Base-by-base conservation (phyloP, 2,329 filamentous ascomycete species). In the Orbilia javanica region DNA sequence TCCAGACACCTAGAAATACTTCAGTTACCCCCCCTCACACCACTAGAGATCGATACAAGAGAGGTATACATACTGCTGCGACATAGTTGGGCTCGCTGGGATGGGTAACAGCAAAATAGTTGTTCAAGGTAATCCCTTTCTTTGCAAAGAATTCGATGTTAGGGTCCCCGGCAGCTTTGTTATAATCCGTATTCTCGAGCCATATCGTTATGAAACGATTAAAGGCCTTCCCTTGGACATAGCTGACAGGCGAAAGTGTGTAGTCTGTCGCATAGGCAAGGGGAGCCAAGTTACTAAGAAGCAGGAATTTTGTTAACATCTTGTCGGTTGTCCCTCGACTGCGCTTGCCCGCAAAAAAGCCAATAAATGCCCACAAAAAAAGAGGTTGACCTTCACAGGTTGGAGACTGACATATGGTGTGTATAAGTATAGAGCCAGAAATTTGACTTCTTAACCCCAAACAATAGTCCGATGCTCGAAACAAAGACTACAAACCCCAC, bases 41-140 rank as follows among this genome's bases (percentile, higher is more conserved):
- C 15, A 50, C 3, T 25, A 50, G 13, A 25, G 20, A 20, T 18
- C 22, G n/a, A 7, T 4, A 25, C 1, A 31, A 53, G n/a, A 13
- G 4, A 25, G n/a, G 31, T 57, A 25, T 42, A 39, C 62, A 52
- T 76, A 91, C 87, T 0, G 88, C 83, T 1, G 91, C 89, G 73
- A 90, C 87, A 83, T 94, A 94, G 85, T 94, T 94, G 20, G 92
- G 92, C 86, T 93, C 88, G 0, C 89, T 91, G 0, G 92, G 91
- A 81, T 94, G 91, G 0, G 91, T 93, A 44, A 92, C 85, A 20
- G 87, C 91, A 76, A 86, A 88, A 84, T 88, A 87, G 81, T 88
- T 88, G 57, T 85, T 86, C 31, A 93, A 85, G 3, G 86, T 88
- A 79, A 93, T 88, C 64, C 91, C 91, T 83, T 88, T 86, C 77